Conservation (phyloP, 192 early-diverging fungal genomes). For the Chytriomyces confervae region DNA sequence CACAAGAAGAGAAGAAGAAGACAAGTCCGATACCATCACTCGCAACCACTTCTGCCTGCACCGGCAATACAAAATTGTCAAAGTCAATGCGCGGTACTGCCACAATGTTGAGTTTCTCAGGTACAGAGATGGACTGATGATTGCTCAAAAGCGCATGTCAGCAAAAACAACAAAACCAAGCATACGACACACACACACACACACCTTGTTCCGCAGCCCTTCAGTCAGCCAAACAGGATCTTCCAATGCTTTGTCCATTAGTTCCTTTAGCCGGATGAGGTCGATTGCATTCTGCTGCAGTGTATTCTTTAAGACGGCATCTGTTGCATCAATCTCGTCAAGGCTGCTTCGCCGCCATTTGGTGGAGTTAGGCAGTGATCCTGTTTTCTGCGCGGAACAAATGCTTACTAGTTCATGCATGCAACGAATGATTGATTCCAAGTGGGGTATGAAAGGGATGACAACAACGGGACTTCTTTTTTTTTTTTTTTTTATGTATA, state of each 20-base stretch:
- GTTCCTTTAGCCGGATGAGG: not conserved
- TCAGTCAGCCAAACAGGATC: not conserved
- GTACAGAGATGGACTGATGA: not conserved
- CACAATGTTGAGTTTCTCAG: not conserved
- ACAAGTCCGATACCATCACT: too few relatives aligned
- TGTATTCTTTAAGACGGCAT: constrained; percentile 1
- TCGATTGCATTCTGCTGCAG: constrained; percentile 11
- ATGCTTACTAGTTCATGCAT: too few relatives aligned
- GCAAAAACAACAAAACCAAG: not conserved
- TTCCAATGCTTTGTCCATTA: not conserved
- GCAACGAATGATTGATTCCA: too few relatives aligned
- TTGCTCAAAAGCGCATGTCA: not conserved
- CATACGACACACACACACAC: too few relatives aligned
- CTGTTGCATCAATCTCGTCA: not conserved
- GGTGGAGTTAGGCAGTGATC: too few relatives aligned
- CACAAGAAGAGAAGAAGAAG: too few relatives aligned
- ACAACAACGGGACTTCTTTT: not conserved
- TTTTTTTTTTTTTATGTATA: too few relatives aligned
- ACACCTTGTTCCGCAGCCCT: not conserved
- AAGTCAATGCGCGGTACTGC: constrained; percentile 1
- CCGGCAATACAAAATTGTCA: too few relatives aligned
- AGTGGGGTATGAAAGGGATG: too few relatives aligned
- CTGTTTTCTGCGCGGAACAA: too few relatives aligned
- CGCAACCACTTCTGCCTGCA: too few relatives aligned
- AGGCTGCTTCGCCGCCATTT: not conserved